phyloP scores from a whole-genome alignment of 2,329 filamentous ascomycete genomes.

The Epichloe gansuensis region DNA sequence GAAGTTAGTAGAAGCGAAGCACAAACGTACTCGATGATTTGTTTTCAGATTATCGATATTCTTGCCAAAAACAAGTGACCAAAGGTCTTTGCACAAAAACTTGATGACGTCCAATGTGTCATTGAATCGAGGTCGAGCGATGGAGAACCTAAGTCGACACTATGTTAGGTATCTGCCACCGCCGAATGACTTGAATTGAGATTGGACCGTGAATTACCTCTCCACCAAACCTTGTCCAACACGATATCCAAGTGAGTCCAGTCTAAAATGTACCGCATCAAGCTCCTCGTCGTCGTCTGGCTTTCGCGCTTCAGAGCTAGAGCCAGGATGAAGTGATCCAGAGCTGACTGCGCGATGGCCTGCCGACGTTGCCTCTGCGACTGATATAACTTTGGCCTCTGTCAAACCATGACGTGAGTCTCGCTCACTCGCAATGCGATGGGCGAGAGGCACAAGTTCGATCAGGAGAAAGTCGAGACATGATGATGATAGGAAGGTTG shows the following conservation, averaged over 20 bases:
- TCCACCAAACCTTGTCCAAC: constrained; percentile 89
- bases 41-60: constrained; percentile 98
- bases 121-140: constrained; percentile 74
- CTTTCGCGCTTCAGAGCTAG: constrained; percentile 12
- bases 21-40: constrained; percentile 64
- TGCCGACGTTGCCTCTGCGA: constrained; percentile 7
- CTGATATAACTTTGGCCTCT: constrained; percentile 9
- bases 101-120: constrained; percentile 95
- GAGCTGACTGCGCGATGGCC: constrained; percentile 11
- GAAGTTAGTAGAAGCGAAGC: not conserved
- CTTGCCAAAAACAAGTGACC: constrained; percentile 88
- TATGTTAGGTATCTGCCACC: not conserved
- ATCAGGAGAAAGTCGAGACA: constrained; percentile 92
- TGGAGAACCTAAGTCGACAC: constrained; percentile 49
- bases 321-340: constrained; percentile 10
- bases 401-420: constrained; percentile 27
- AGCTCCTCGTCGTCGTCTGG: constrained; percentile 65
- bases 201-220: constrained; percentile 42
- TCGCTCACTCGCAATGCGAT: constrained; percentile 68
- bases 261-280: constrained; percentile 71
- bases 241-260: constrained; percentile 78
- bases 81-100: constrained; percentile 96
- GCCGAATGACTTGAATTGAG: not conserved
- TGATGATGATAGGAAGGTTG: constrained; percentile 67
- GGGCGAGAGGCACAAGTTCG: constrained; percentile 88